A percentile compares a stretch with the other conserved stretches of the same genome.
Conservation (phyloP, 2,329 filamentous ascomycete genomes). For the Trichoderma sp. region DNA sequence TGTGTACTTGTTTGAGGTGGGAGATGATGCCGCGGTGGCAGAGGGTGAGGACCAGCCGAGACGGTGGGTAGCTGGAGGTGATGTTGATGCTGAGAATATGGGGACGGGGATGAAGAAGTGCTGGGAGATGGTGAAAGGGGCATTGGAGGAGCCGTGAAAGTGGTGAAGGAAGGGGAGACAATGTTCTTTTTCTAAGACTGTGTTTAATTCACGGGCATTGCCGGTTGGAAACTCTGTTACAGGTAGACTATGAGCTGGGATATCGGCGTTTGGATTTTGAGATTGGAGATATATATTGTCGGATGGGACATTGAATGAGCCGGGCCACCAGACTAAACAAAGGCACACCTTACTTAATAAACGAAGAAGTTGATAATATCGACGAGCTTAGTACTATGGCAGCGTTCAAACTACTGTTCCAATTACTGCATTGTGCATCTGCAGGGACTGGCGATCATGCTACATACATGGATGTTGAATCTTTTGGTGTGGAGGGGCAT, state of each 20-base stretch:
- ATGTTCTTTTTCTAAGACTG: no score
- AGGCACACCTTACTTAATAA: no score
- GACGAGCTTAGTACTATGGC: neutral
- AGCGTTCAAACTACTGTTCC: neutral
- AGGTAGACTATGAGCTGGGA: neutral
- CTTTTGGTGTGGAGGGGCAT: neutral
- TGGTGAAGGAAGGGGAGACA: neutral
- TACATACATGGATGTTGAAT: neutral
- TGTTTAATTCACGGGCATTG: neutral
- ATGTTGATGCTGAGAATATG: slow-evolving; percentile 53
- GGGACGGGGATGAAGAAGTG: slow-evolving; percentile 59
- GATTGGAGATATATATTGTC: neutral
- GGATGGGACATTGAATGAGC: neutral
- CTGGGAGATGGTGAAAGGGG: slow-evolving; percentile 45
- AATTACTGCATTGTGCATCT: neutral
- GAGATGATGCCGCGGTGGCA: slow-evolving; percentile 11
- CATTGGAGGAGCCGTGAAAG: neutral
- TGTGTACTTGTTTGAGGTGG: slow-evolving; percentile 49
- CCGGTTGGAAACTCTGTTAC: neutral
- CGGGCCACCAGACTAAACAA: neutral
- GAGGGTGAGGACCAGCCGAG: slow-evolving; percentile 32
- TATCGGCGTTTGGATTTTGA: neutral
- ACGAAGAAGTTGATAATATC: neutral
- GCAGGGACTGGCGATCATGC: neutral
- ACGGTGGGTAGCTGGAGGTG: slow-evolving; percentile 39